Base-by-base conservation (phyloP, 805 yeast species). In the Kluyveromyces siamensis region DNA sequence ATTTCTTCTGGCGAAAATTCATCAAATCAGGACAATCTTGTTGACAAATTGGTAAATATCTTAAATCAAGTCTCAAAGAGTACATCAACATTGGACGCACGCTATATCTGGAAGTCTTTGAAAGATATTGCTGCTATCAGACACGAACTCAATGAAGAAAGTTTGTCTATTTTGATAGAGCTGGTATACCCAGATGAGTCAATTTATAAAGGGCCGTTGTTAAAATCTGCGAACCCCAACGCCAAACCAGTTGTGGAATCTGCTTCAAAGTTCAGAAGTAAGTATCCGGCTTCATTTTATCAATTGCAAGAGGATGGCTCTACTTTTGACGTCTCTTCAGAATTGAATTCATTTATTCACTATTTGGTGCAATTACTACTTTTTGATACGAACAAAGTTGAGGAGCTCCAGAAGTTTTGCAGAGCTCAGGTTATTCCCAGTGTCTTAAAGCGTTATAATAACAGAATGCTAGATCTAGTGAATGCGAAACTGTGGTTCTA, bases 401-500 rank as follows among this genome's bases (percentile, higher is more conserved):
- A 63, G 18, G 69, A 72, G 51, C 70, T 82, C 51, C 76, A 78
- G 49, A 59, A 65, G 10, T 78, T 87, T 62, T 83, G 83, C 58
- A 66, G 60, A 10, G 69, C 71, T 46, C 72, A 79, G 40, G 71
- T 84, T 48, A 62, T 70, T 13, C 70, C 81, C 47, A 74, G 55
- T 50, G 66, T 65, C 27, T 56, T 88, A 62, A 75, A 77, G 50
- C 66, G 73, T 13, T 84, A 84, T 70, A 88, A 88, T 68, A 80
- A 84, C 55, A 79, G 98, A 54, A 78, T 95, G 5, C 71, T 91
- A 55, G 98, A 93, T 68, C 80, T 86, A 59, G 76, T 93, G 50
- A 81, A 81, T 54, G 93, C 98, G 14, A 91, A 90, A 66, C 75
- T 86, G 52, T 93, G 98, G 98, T 93, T 91, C 65, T 91, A 89